Base-by-base conservation (phyloP, 768 basidiomycete species). In the Tricholoma bakamatsutake region DNA sequence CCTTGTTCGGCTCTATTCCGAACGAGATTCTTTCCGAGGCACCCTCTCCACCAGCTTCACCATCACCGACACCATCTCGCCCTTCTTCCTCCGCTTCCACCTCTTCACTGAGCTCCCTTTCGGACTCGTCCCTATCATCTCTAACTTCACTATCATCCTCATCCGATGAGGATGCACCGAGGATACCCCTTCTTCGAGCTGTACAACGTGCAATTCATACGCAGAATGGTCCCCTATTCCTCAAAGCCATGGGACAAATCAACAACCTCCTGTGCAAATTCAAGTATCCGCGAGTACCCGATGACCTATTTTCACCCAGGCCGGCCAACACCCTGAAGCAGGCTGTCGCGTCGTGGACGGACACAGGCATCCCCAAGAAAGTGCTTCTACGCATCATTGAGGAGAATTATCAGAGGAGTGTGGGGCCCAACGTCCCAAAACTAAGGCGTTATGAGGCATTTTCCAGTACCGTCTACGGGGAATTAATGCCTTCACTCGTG, bases 351-450 rank as follows among this genome's bases (percentile, higher is more conserved):
- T 62, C 69, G 0, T 89, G 87, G 86, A 71, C 69, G 0, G 62
- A 72, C 17, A 71, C 63, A 1, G 84, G 82, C 3, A 66, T 94
- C 27, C 88, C 85, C 0, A 75, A 82, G 47, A 77, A 80, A 33
- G 80, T 94, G 2, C 74, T 88, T 55, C 78, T 84, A 73, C 84
- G 87, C 40, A 80, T 96, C 48, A 77, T 90, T 52, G 93, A 94
- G 43, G 93, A 98, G 74, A 90, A 87, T 35, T 98, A 99, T 64
- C 93, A 98, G 65, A 83, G 97, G 27, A 83, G 85, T 15, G 94
- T 98, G 1, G 95, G 95, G 5, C 97, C 97, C 0, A 83, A 90
- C 62, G 83, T 94, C n/a, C 81, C 83, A 52, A 80, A 79, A 55
- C 78, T 98, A 53, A 85, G 80, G 64, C 82, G 85, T 61, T 95